These are phyloP conservation scores for Alternaria dauci DNA, from an alignment of 2,329 filamentous ascomycete genomes.

Conservation along the genomic window DNA sequence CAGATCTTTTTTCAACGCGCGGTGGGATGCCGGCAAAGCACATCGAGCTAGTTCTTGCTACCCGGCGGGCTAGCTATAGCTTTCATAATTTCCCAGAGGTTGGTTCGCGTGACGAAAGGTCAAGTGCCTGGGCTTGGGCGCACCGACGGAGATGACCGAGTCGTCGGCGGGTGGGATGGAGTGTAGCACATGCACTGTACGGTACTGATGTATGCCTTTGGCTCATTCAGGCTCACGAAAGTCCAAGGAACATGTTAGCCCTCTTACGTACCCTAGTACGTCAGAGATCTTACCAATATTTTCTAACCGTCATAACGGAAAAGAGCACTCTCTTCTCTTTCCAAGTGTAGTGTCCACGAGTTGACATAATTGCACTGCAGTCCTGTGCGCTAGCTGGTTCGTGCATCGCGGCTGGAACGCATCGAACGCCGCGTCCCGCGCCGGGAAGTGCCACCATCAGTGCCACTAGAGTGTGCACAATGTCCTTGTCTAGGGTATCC, in stretches of 20 bases:
- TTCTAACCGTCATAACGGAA: conserved; percentile 17
- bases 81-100: background rate
- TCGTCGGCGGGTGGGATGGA: conserved; percentile 21
- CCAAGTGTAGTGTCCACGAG: background rate
- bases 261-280: background rate
- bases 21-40: background rate
- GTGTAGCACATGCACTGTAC: conserved; percentile 30
- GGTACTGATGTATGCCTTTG: conserved; percentile 29
- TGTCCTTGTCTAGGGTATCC: background rate
- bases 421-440: background rate
- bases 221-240: conserved; percentile 10
- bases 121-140: background rate
- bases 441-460: too few species aligned
- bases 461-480: background rate
- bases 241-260: background rate
- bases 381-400: background rate
- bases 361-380: background rate
- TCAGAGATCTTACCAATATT: conserved; percentile 21
- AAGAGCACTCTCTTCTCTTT: conserved; percentile 12
- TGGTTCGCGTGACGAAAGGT: background rate
- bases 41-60: background rate
- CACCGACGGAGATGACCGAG: background rate
- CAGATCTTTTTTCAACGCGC: background rate
- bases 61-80: background rate
- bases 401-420: background rate